Evolutionary conservation across 768 basidiomycete genomes (phyloP).

Genomic region (Psilocybe cubensis): DNA sequence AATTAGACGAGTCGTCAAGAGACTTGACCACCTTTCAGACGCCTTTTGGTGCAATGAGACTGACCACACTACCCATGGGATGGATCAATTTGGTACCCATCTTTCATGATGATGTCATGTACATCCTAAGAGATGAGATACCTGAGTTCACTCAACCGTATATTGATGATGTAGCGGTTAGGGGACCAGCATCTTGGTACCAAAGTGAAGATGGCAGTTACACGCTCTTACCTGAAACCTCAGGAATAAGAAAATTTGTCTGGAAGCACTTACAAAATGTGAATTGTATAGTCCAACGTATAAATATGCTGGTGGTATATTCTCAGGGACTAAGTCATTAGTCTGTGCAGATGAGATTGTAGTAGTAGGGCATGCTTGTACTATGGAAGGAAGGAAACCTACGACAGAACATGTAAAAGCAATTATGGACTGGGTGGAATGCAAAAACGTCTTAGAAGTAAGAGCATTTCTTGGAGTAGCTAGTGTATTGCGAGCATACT

Average conservation of each 20-base stretch:
- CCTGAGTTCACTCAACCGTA: slow-evolving; percentile 22
- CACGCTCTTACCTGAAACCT: slow-evolving; percentile 37
- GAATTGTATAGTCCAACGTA: slow-evolving; percentile 32
- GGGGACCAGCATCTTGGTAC: slow-evolving; percentile 25
- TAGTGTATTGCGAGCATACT: slow-evolving; percentile 24
- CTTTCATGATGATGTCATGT: slow-evolving; percentile 34
- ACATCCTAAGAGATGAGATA: slow-evolving; percentile 16
- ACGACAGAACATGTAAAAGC: slow-evolving; percentile 15
- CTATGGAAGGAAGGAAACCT: slow-evolving; percentile 28
- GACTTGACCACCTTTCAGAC: slow-evolving; percentile 35
- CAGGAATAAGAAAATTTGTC: slow-evolving; percentile 34
- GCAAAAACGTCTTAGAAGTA: slow-evolving; percentile 20
- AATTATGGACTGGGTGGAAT: slow-evolving; percentile 26
- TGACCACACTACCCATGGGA: slow-evolving; percentile 31
- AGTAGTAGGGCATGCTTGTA: slow-evolving; percentile 10
- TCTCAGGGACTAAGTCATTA: slow-evolving; percentile 4
- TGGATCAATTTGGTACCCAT: slow-evolving; percentile 34
- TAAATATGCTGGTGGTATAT: slow-evolving; percentile 20
- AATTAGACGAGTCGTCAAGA: slow-evolving; percentile 21
- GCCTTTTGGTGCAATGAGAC: slow-evolving; percentile 21
- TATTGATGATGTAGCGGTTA: slow-evolving; percentile 26
- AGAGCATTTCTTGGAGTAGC: slow-evolving; percentile 31
- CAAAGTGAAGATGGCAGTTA: slow-evolving; percentile 25
- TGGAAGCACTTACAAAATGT: slow-evolving; percentile 37
- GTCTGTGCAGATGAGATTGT: slow-evolving; percentile 6